Base-by-base conservation (phyloP, 352 stramenopile species). In the Globisporangium emineosum region DNA sequence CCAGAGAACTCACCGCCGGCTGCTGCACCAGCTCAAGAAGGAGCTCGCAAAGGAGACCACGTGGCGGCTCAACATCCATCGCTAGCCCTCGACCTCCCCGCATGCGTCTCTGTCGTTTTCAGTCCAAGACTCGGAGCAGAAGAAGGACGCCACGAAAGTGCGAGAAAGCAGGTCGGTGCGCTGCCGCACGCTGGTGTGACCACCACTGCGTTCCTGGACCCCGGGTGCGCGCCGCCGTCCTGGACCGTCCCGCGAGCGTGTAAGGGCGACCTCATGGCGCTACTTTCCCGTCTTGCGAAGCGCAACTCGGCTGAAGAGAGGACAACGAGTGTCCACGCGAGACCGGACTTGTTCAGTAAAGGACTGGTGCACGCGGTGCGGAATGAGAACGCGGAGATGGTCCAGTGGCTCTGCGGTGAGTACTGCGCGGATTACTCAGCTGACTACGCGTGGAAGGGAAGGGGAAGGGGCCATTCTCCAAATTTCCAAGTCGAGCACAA, bases 321-420 rank as follows among this genome's bases (percentile, higher is more conserved):
- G n/a, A n/a, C n/a, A n/a, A 53, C 32, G 21, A 23, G n/a, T 13
- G 8, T 12, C 19, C 47, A 53, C 47, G 25, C 25, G 2, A 23
- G 47, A 53, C 8, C 47, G n/a, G 9, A 53, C 21, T 4, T 53
- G 6, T 53, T 53, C 47, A 53, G 9, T 21, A 23, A 53, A 12
- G 47, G 17, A 53, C 21, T 53, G 21, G 9, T 19, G 21, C 10
- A 32, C 6, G 47, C 47, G 1, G 47, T 55, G n/a, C 12, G 12
- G 49, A 55, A 55, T 25, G 49, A n/a, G 3, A 55, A 55, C 49
- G 35, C 35, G 49, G 25, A 33, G 49, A n/a, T n/a, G n/a, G n/a
- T n/a, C n/a, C n/a, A n/a, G n/a, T n/a, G n/a, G n/a, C n/a, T n/a
- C n/a, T n/a, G 49, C 49, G 33, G 2, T 21, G 3, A 7, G 13